A percentile compares a stretch with the other conserved stretches of the same genome.
These are phyloP conservation scores for Euptelea pleiosperma DNA, from an alignment of 164 flowering plant genomes.

Conservation along the genomic window DNA sequence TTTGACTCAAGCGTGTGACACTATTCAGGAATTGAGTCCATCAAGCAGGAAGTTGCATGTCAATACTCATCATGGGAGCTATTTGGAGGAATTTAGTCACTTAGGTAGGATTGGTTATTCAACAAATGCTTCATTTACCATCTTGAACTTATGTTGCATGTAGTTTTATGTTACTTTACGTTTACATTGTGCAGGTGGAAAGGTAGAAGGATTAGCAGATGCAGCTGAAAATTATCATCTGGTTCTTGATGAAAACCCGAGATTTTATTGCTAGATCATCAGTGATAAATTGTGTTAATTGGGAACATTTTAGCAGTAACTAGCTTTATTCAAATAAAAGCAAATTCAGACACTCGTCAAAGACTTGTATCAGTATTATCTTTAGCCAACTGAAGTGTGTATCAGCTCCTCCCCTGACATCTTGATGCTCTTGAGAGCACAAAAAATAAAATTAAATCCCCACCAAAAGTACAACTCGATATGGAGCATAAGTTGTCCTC, in stretches of 20 bases:
- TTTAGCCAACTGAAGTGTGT: no score
- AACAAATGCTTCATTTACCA: background rate
- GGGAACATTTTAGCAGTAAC: no score
- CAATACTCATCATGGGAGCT: slow-evolving; percentile 39
- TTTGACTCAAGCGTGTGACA: slow-evolving; percentile 8
- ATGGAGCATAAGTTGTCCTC: no score
- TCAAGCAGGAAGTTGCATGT: slow-evolving; percentile 64
- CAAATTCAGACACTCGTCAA: no score
- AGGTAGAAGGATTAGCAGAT: slow-evolving; percentile 62
- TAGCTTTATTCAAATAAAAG: no score
- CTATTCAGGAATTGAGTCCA: slow-evolving; percentile 52
- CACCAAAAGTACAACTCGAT: no score
- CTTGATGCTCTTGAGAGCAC: no score
- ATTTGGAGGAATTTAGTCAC: slow-evolving; percentile 52
- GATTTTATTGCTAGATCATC: no score
- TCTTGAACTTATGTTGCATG: slow-evolving; percentile 7
- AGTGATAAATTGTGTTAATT: no score
- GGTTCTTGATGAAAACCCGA: slow-evolving; percentile 83
- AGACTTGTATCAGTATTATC: no score
- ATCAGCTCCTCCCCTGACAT: no score
- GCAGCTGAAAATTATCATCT: slow-evolving; percentile 80
- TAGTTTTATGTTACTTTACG: slow-evolving; percentile 3
- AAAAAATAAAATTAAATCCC: no score
- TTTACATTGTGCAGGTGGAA: slow-evolving; percentile 41
- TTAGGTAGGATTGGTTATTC: slow-evolving; percentile 46